phyloP scores from a whole-genome alignment of 495 filamentous ascomycete species.

The Penicillium herquei region DNA sequence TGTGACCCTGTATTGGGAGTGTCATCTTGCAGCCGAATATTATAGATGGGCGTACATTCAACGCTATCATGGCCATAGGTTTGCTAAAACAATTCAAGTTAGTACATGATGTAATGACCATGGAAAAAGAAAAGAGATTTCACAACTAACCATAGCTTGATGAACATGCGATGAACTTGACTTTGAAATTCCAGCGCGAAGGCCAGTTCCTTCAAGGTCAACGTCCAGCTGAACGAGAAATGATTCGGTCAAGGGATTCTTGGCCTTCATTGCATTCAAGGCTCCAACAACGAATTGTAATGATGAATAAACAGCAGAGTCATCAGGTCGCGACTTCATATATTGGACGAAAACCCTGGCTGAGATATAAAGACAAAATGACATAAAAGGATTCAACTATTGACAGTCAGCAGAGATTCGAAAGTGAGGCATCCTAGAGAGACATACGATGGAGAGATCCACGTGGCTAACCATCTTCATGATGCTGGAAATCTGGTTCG shows the following conservation, averaged over 20 bases:
- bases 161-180: background rate
- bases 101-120: background rate
- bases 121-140: background rate
- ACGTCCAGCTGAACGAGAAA: slow-evolving; percentile 94
- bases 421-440: background rate
- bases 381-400: slow-evolving; percentile 94
- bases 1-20: background rate
- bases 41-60: slow-evolving; percentile 15
- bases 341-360: slow-evolving; percentile 96
- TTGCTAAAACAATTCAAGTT: slow-evolving; percentile 10
- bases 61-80: slow-evolving; percentile 6
- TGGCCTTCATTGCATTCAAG: slow-evolving; percentile 82
- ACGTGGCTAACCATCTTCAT: slow-evolving; percentile 94
- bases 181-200: slow-evolving; percentile 23
- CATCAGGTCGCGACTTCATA: slow-evolving; percentile 81
- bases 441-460: slow-evolving; percentile 77
- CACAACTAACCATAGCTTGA: slow-evolving; percentile 15
- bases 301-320: slow-evolving; percentile 76
- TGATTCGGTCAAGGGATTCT: slow-evolving; percentile 90
- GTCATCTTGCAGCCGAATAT: slow-evolving; percentile 1
- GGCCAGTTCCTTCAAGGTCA: slow-evolving; percentile 70
- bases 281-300: slow-evolving; percentile 86
- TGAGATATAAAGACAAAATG: slow-evolving; percentile 93
- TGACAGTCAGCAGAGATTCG: slow-evolving; percentile 21
- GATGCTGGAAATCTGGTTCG: slow-evolving; percentile 91